A percentile compares a stretch with the other conserved stretches of the same genome.
phyloP scores from a whole-genome alignment of 2,329 filamentous ascomycete species.

The Septoria petroselini region DNA sequence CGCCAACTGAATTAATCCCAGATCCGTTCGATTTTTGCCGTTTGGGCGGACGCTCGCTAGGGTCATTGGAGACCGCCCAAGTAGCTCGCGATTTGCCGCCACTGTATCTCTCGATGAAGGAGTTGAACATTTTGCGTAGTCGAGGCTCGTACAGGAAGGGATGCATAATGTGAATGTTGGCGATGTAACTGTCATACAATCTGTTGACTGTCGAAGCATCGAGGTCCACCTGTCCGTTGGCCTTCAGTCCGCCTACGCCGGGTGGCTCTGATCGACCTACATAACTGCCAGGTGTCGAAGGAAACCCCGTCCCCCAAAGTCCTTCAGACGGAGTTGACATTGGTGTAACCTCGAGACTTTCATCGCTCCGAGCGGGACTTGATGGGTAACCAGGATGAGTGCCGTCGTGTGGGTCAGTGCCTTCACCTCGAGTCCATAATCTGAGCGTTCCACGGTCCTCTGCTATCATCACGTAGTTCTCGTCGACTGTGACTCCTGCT shows the following conservation, averaged over 20 bases:
- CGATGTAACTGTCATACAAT: slow-evolving; percentile 56
- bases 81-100: slow-evolving; percentile 26
- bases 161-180: slow-evolving; percentile 61
- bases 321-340: slow-evolving; percentile 47
- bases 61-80: slow-evolving; percentile 33
- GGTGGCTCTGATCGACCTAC: slow-evolving; percentile 34
- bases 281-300: slow-evolving; percentile 32
- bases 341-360: slow-evolving; percentile 31
- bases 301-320: slow-evolving; percentile 53
- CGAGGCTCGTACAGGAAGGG: slow-evolving; percentile 59
- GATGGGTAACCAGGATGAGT: slow-evolving; percentile 36
- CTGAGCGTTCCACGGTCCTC: slow-evolving; percentile 39
- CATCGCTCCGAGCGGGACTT: slow-evolving; percentile 43
- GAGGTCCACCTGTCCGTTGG: slow-evolving; percentile 54
- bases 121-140: slow-evolving; percentile 52
- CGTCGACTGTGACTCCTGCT: slow-evolving; percentile 30
- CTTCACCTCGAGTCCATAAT: slow-evolving; percentile 40
- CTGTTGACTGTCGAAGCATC: slow-evolving; percentile 50
- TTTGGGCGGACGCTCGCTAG: slow-evolving; percentile 30
- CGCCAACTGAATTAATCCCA: slow-evolving; percentile 17
- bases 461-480: slow-evolving; percentile 40
- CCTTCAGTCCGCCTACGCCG: slow-evolving; percentile 51
- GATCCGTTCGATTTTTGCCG: slow-evolving; percentile 36
- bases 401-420: slow-evolving; percentile 40
- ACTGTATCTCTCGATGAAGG: slow-evolving; percentile 52